A percentile compares a stretch with the other conserved stretches of the same genome.
Evolutionary conservation across 1,139 yeast species (phyloP).

Genomic region (Scheffersomyces cryptocercus): DNA sequence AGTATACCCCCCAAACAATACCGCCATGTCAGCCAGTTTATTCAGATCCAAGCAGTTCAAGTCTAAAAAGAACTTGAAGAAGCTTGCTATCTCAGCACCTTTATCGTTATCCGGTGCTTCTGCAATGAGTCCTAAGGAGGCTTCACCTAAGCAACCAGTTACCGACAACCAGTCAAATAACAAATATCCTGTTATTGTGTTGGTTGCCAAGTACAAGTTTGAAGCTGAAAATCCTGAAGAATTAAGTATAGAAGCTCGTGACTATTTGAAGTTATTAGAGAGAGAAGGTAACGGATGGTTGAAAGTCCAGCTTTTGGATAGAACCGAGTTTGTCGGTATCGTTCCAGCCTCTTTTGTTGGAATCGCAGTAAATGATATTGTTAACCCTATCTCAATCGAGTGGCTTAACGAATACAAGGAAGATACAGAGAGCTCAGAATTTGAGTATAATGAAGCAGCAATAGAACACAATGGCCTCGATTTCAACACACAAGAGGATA

Average conservation of each 20-base stretch:
- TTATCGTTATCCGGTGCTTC: conserved; percentile 10
- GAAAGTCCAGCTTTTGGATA: conserved; percentile 22
- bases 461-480: background rate
- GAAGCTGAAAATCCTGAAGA: conserved; percentile 18
- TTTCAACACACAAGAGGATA: background rate
- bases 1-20: background rate
- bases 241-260: conserved; percentile 16
- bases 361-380: conserved; percentile 22
- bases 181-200: conserved; percentile 13
- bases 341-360: conserved; percentile 26
- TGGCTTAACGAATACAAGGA: conserved; percentile 15
- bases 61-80: conserved; percentile 30
- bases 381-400: conserved; percentile 18
- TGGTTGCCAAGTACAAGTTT: conserved; percentile 18
- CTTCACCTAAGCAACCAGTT: background rate
- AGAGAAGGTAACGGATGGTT: conserved; percentile 29
- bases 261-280: conserved; percentile 20
- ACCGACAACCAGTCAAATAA: background rate
- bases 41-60: conserved; percentile 30
- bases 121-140: background rate
- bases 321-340: conserved; percentile 16
- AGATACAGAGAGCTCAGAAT: conserved; percentile 1
- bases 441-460: background rate
- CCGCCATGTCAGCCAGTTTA: conserved; percentile 27
- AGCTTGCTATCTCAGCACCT: conserved; percentile 32